phyloP scores from a whole-genome alignment of 2,329 filamentous ascomycete genomes.

The Dactylellina drechsleri region DNA sequence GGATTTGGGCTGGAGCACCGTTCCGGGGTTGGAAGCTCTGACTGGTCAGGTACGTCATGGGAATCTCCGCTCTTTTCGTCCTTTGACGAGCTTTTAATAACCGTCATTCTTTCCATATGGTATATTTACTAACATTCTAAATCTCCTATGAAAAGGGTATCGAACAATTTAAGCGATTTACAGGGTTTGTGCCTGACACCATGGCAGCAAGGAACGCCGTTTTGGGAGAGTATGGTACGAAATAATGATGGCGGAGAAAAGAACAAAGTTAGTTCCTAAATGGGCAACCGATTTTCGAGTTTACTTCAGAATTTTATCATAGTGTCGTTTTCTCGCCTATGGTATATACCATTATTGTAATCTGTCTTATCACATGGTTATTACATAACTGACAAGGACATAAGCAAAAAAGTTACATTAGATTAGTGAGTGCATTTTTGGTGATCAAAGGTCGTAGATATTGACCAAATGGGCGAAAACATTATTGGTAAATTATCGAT shows the following conservation, averaged over 20 bases:
- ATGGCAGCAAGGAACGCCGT: slow-evolving; percentile 47
- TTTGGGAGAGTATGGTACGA: slow-evolving; percentile 30
- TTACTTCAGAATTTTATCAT: slow-evolving; percentile 52
- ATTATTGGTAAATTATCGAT: too few relatives aligned
- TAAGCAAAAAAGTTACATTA: too few relatives aligned
- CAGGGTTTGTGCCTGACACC: slow-evolving; percentile 41
- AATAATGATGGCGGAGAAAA: slow-evolving; percentile 12
- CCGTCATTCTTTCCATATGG: neutral
- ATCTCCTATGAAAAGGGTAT: slow-evolving; percentile 30
- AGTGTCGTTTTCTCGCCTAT: neutral
- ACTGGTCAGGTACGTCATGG: slow-evolving; percentile 74
- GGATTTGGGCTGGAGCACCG: slow-evolving; percentile 80
- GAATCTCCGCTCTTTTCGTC: neutral
- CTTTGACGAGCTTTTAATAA: neutral
- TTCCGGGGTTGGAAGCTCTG: slow-evolving; percentile 88
- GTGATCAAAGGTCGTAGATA: too few relatives aligned
- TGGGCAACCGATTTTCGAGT: slow-evolving; percentile 31
- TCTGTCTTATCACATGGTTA: too few relatives aligned
- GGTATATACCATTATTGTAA: too few relatives aligned
- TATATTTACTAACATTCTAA: neutral
- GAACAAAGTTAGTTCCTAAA: neutral
- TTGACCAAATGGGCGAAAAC: too few relatives aligned
- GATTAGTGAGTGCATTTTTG: too few relatives aligned
- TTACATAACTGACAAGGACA: too few relatives aligned
- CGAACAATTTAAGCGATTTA: slow-evolving; percentile 54